Percentiles rank a stretch among this genome's conserved stretches.
Evolutionary conservation across 306 rosid genomes (phyloP).

Genomic region (Pterocarpus santalinus): DNA sequence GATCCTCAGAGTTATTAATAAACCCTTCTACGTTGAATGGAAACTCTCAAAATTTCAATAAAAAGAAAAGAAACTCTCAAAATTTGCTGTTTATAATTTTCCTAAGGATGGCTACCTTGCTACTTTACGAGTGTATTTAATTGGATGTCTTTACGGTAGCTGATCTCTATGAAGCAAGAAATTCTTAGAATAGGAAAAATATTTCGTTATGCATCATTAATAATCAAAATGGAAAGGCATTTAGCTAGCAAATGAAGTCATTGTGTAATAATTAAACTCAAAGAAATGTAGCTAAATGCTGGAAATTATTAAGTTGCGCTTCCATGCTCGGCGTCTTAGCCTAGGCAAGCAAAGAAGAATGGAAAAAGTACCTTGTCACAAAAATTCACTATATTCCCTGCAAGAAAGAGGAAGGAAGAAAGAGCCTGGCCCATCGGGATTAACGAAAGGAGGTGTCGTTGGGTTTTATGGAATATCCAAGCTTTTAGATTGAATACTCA

Average conservation of each 20-base stretch:
- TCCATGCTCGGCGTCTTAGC: too few relatives aligned
- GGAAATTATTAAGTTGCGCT: too few relatives aligned
- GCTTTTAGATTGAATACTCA: constrained; percentile 80
- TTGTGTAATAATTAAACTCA: constrained; percentile 6
- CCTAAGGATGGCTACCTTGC: too few relatives aligned
- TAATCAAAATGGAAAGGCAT: constrained; percentile 1
- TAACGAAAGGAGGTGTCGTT: constrained; percentile 68
- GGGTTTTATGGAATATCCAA: constrained; percentile 72
- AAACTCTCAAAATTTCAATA: too few relatives aligned
- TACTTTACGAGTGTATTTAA: too few relatives aligned
- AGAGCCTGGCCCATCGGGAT: constrained; percentile 63
- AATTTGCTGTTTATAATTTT: background rate
- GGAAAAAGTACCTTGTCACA: too few relatives aligned
- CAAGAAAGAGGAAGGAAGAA: constrained; percentile 13
- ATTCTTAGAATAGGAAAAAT: too few relatives aligned
- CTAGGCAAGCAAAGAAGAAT: too few relatives aligned
- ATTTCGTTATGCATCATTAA: too few relatives aligned
- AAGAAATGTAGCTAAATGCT: background rate
- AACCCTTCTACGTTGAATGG: background rate
- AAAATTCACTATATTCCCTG: too few relatives aligned
- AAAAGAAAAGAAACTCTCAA: background rate
- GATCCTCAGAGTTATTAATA: background rate
- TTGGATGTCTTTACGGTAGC: too few relatives aligned
- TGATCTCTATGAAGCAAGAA: too few relatives aligned
- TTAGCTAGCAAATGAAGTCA: background rate